Evolutionary conservation across 2,329 filamentous ascomycete species (phyloP), one percentile per base, ranked within the genome.

Genomic region (Ceratocystis ficicola): DNA sequence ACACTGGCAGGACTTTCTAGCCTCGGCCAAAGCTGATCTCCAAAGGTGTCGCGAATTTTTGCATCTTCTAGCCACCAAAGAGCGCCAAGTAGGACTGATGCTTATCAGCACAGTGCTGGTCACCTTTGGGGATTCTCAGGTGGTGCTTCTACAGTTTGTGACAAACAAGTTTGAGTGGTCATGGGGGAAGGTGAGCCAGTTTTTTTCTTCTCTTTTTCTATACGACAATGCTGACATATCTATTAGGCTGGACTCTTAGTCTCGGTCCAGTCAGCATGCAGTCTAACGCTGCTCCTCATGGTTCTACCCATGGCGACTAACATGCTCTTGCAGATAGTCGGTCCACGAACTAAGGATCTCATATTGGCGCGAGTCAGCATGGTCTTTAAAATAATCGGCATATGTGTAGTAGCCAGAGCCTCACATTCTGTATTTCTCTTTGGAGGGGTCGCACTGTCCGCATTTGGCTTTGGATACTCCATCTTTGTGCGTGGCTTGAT

Each of bases 121-220:
- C 8, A 66, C 67, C 1, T 64, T 68, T 32, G 67, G 67, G 7
- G 67, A 68, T 22, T 66, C 67, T 3, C 64, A 66, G 55, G 62
- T 68, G 12, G 67, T 70, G 10, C 69, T 72, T 52, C 59, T 71
- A 12, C 71, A 72, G 61, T 72, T 72, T 64, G 70, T 71, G 61
- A 73, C 70, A 60, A 71, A 70, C 63, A 69, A 70, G 46, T 71
- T 72, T 62, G 64, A 68, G 8, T 70, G 69, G 68, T 69, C 69
- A 5, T 66, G 67, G 67, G 65, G 67, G n/a, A 66, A 68, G 61
- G 64, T 65, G 6, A 48, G 64, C n/a, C 22, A 12, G 12, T 2
- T 25, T 10, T 50, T 10, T 44, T 41, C 12, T 12, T 41, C 12
- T 41, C 8, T 41, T 41, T 41, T 41, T 41, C 12, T 41, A 15